Conservation (phyloP, 2,329 filamentous ascomycete genomes). For the Boeremia exigua region DNA sequence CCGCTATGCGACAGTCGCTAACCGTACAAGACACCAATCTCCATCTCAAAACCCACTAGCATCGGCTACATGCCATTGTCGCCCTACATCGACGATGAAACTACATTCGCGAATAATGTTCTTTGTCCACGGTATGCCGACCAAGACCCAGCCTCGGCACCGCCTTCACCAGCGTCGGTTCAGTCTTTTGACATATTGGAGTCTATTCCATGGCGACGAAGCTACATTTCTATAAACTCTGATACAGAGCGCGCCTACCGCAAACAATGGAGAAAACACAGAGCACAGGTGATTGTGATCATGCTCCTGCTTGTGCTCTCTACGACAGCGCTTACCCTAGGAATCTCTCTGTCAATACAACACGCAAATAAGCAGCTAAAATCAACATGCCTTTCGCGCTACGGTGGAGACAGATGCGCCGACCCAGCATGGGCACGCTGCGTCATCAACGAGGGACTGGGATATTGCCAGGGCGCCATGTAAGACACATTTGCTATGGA, state of each 20-base stretch:
- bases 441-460: constrained; percentile 25
- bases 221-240: constrained; percentile 23
- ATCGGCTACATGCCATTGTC: constrained; percentile 35
- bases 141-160: constrained; percentile 37
- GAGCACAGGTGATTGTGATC: constrained; percentile 23
- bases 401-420: constrained; percentile 28
- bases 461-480: constrained; percentile 30
- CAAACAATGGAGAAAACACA: constrained; percentile 29
- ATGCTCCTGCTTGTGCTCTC: constrained; percentile 31
- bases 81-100: constrained; percentile 37
- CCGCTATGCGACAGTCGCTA: constrained; percentile 20
- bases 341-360: constrained; percentile 26
- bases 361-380: constrained; percentile 19
- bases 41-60: constrained; percentile 20
- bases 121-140: constrained; percentile 45
- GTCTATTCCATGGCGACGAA: constrained; percentile 40
- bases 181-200: constrained; percentile 46
- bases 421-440: constrained; percentile 29
- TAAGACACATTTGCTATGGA: not conserved
- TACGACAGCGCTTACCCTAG: constrained; percentile 27
- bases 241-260: not conserved
- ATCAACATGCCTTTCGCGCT: constrained; percentile 19
- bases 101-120: constrained; percentile 30
- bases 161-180: constrained; percentile 43
- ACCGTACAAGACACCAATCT: constrained; percentile 29